Evolutionary conservation across 768 basidiomycete species (phyloP), one percentile per base, ranked within the genome.

Genomic region (Russula sp.): DNA sequence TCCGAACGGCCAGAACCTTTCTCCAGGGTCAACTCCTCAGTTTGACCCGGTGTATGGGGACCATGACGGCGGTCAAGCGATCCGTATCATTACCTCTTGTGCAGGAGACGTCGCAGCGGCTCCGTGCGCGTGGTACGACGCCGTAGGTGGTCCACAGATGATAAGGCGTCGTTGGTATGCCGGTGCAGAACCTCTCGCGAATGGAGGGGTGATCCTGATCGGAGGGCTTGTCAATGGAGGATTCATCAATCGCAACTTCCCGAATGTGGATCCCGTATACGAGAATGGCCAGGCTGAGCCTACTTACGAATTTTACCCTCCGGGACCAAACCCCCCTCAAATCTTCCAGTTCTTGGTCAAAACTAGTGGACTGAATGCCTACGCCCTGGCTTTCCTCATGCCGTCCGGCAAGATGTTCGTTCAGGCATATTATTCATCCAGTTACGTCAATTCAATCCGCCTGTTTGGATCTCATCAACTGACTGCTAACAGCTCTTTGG

Each of bases 401-500:
- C 44, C 59, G 0, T 61, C 59, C 2, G 59, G 59, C 3, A 61
- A 54, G 35, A 47, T 61, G 44, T 61, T 61, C 0, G 52, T 61
- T 31, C 59, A 61, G 44, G 59, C 59, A 11, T 54, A 61, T 47
- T 61, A 11, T 13, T 61, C 59, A 3, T 54, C 52, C 22, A 47
- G 59, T 61, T 61, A 7, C 42, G 59, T 54, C 11, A 16, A 42
- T 16, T 22, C 2, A 40, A 0, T 32, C 16, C 10, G 2, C 9
- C 40, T 40, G 11, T 14, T 22, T 27, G 16, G 6, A 27, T 11
- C 6, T 9, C 1, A 2, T 37, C 18, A 11, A 18, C 51, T 47
- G n/a, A 53, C 52, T 27, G 3, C 18, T 13, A n/a, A 61, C 44
- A 61, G 59, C 22, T 27, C 59, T 61, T 37, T 61, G 59, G 59